These are phyloP conservation scores for Protomyces arabidopsidicola DNA, from an alignment of 1,139 yeast genomes.

Conservation along the genomic window DNA sequence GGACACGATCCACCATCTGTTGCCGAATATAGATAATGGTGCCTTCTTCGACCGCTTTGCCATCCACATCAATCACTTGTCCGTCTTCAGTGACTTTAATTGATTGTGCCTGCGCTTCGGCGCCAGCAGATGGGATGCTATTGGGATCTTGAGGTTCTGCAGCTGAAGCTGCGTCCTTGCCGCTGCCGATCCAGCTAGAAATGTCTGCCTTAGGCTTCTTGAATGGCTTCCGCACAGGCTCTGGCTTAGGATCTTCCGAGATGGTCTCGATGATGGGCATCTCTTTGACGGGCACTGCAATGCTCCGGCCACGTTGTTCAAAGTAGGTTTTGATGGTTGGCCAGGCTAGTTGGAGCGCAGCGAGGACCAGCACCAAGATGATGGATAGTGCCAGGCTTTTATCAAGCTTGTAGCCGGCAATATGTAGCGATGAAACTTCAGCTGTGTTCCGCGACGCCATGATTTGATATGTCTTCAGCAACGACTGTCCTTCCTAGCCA, in stretches of 20 bases:
- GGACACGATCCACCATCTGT: constrained; percentile 22
- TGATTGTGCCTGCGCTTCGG: not conserved
- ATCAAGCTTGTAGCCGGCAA: constrained; percentile 17
- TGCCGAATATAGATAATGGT: constrained; percentile 22
- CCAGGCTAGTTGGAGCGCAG: constrained; percentile 15
- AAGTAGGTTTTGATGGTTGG: constrained; percentile 6
- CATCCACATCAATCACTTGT: constrained; percentile 13
- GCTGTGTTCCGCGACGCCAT: not conserved
- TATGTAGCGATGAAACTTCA: not conserved
- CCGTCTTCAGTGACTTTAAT: not conserved
- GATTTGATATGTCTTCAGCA: too few species aligned
- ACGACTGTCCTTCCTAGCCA: too few species aligned
- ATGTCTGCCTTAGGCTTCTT: constrained; percentile 12
- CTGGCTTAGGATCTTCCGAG: constrained; percentile 11
- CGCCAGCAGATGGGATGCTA: constrained; percentile 13
- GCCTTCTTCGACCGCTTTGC: constrained; percentile 19
- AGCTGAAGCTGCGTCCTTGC: not conserved
- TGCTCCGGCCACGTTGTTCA: not conserved
- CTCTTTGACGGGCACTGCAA: not conserved
- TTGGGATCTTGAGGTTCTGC: constrained; percentile 5
- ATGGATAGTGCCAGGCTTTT: not conserved
- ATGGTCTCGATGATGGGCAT: constrained; percentile 26
- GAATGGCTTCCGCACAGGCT: constrained; percentile 3
- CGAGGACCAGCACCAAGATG: not conserved
- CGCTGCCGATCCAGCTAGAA: constrained; percentile 6